Percentiles rank a stretch among this genome's conserved stretches.
Evolutionary conservation across 2,329 filamentous ascomycete genomes (phyloP).

Genomic region (Aureobasidium pullulans): DNA sequence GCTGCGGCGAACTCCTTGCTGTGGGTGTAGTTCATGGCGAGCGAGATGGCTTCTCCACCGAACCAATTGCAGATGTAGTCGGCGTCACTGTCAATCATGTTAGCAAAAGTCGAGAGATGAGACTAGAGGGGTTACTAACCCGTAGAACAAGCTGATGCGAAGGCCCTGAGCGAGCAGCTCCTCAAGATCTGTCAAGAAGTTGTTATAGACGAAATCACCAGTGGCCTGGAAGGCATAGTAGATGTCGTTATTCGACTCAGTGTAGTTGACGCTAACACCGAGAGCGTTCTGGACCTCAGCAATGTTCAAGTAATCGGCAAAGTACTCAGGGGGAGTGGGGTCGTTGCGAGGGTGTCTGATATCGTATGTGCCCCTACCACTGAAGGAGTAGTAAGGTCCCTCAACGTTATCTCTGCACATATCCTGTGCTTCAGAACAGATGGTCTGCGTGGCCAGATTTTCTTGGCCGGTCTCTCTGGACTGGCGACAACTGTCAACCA

Average conservation of each 20-base stretch:
- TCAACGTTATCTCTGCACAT: constrained; percentile 54
- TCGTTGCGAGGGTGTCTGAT: constrained; percentile 49
- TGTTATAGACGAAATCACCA: constrained; percentile 57
- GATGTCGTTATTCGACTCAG: constrained; percentile 41
- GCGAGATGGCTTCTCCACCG: constrained; percentile 46
- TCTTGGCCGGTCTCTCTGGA: constrained; percentile 30
- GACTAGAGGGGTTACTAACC: neutral
- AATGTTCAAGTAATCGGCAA: constrained; percentile 58
- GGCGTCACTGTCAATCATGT: constrained; percentile 14
- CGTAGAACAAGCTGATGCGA: constrained; percentile 32
- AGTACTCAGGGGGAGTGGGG: constrained; percentile 54
- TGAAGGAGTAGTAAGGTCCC: constrained; percentile 47
- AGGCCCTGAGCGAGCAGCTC: constrained; percentile 35
- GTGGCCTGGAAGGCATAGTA: constrained; percentile 45
- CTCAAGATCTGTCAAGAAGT: constrained; percentile 40
- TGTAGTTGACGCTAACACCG: constrained; percentile 50
- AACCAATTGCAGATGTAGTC: constrained; percentile 30
- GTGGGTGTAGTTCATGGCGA: constrained; percentile 34
- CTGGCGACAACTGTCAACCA: constrained; percentile 46
- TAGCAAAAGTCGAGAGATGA: neutral
- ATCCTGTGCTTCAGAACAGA: constrained; percentile 48
- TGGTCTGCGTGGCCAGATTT: constrained; percentile 28
- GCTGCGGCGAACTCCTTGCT: constrained; percentile 22
- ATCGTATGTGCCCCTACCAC: constrained; percentile 52
- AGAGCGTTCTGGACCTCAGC: constrained; percentile 50